Base-by-base conservation (phyloP, 768 basidiomycete genomes). In the Auriculariales sp. region DNA sequence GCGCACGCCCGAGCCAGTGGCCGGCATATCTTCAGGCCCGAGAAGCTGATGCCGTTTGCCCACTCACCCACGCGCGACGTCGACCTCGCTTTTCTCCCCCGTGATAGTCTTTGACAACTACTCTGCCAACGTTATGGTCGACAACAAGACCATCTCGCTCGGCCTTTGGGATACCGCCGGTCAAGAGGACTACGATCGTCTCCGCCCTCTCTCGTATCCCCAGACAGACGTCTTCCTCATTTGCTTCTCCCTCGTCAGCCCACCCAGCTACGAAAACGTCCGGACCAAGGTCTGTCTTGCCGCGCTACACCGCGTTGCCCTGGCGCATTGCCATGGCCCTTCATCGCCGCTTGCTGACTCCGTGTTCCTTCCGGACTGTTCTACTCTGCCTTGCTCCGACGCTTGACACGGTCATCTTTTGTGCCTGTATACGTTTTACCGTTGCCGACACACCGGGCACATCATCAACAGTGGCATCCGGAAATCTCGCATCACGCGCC, bases 161-260 rank as follows among this genome's bases (percentile, higher is more conserved):
- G 94, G 94, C 46, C 73, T 99, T 50, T 99, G 95, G 95, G 95
- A 99, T 76, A 99, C 95, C n/a, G 95, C 95, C 30, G 95, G 95
- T 57, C 95, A 99, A 69, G 95, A 99, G 67, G 94, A 99, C 71
- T 99, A 94, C 64, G 91, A 94, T 69, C 84, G 95, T 36, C 84
- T 99, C 58, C 83, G 95, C 58, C 95, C 95, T 47, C 77, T 99
- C 58, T 94, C 90, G 55, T 99, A 99, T 70, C 95, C 95, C 24
- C 95, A 98, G 69, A 98, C 95, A 35, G 94, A 99, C 65, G 92
- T 99, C 52, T 99, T 99, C 72, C 73, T 99, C 68, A 93, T 99
- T 64, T 99, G 95, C 67, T 99, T 99, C 72, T 94, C 91, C 46
- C 78, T 99, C 54, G 94, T 98, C 63, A 90, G 87, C 62, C 95